Conservation (phyloP, 2,329 filamentous ascomycete species). For the Sporothrix curviconia region DNA sequence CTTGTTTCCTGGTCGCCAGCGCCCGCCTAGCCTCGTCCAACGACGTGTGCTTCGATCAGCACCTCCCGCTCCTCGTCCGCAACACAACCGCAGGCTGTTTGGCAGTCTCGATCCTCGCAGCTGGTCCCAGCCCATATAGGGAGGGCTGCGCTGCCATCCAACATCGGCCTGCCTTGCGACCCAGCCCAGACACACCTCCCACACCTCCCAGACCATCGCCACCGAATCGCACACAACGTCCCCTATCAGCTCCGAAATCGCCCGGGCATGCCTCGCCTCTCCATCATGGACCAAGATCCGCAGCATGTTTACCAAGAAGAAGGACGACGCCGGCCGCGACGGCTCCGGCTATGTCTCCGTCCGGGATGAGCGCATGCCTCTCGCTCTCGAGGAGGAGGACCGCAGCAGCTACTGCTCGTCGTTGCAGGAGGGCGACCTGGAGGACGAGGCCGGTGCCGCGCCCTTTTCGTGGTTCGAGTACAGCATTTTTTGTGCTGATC, state of each 20-base stretch:
- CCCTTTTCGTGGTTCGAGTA: slow-evolving; percentile 85
- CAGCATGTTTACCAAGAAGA: slow-evolving; percentile 27
- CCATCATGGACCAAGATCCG: slow-evolving; percentile 35
- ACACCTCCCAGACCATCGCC: background rate
- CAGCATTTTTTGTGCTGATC: slow-evolving; percentile 71
- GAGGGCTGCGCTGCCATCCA: background rate
- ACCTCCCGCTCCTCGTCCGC: background rate
- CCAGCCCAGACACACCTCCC: background rate
- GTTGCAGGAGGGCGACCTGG: slow-evolving; percentile 24
- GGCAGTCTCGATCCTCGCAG: too few relatives aligned
- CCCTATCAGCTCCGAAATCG: background rate
- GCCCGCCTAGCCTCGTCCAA: background rate
- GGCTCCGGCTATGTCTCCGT: slow-evolving; percentile 31
- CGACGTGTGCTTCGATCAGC: background rate
- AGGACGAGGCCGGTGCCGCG: slow-evolving; percentile 28
- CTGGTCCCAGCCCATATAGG: background rate
- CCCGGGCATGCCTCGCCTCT: background rate
- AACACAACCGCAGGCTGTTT: background rate
- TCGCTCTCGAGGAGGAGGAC: slow-evolving; percentile 24
- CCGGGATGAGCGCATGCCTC: slow-evolving; percentile 21
- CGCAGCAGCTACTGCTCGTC: slow-evolving; percentile 22
- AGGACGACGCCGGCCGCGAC: slow-evolving; percentile 24
- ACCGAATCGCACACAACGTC: background rate
- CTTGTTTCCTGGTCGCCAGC: too few relatives aligned
- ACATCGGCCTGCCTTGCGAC: background rate